phyloP scores from a whole-genome alignment of 208 protist species.

The Angomonas ambiguus region DNA sequence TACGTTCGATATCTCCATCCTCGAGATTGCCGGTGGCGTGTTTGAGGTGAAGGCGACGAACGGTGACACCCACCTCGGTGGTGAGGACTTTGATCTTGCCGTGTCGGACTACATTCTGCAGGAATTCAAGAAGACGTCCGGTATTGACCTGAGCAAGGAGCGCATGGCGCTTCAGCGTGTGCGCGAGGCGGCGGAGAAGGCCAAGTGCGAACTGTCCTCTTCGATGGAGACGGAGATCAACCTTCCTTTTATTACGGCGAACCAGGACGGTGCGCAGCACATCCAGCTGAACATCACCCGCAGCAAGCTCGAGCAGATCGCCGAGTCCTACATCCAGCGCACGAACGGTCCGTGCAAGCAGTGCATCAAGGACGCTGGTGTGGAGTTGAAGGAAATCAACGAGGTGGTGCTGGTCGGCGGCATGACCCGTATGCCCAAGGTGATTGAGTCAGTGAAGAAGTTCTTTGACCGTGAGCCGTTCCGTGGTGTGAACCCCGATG shows the following conservation, averaged over 20 bases:
- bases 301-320: slow-evolving; percentile 90
- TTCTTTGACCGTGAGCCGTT: slow-evolving; percentile 94
- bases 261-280: slow-evolving; percentile 86
- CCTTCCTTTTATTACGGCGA: slow-evolving; percentile 94
- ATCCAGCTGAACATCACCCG: slow-evolving; percentile 79
- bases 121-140: slow-evolving; percentile 92
- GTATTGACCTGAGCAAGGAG: slow-evolving; percentile 93
- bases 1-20: slow-evolving; percentile 98
- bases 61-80: slow-evolving; percentile 98
- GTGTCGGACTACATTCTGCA: slow-evolving; percentile 86
- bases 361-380: slow-evolving; percentile 86
- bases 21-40: slow-evolving; percentile 90
- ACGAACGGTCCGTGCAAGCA: slow-evolving; percentile 47
- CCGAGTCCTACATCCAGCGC: slow-evolving; percentile 71
- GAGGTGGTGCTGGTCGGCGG: slow-evolving; percentile 97
- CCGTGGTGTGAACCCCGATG: slow-evolving; percentile 99
- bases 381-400: slow-evolving; percentile 87
- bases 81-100: slow-evolving; percentile 97
- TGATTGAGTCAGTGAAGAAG: slow-evolving; percentile 80
- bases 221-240: slow-evolving; percentile 89
- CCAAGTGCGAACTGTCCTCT: slow-evolving; percentile 96
- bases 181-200: slow-evolving; percentile 96
- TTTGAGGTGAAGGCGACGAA: slow-evolving; percentile 98
- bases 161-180: slow-evolving; percentile 94
- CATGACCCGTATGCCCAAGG: slow-evolving; percentile 97